Conservation (phyloP, 371 early-diverging fungal species). For the Capniomyces stellatus region DNA sequence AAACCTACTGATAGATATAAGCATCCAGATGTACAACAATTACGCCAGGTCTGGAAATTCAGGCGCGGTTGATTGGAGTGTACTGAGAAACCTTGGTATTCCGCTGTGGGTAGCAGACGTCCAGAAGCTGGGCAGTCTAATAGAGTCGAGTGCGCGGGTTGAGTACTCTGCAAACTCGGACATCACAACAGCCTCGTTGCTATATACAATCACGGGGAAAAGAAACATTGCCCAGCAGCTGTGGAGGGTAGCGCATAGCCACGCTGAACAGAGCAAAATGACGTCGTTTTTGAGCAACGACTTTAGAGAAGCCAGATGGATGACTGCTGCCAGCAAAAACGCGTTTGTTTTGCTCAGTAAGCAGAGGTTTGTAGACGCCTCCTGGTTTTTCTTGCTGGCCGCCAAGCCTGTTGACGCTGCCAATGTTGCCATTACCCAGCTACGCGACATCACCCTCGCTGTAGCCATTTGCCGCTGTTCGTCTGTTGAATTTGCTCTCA, state of each 20-base stretch:
- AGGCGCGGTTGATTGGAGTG: neutral
- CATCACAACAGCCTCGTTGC: neutral
- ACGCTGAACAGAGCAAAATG: slow-evolving; percentile 79
- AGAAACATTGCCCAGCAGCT: slow-evolving; percentile 17
- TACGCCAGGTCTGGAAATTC: neutral
- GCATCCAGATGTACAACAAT: neutral
- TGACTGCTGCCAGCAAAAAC: slow-evolving; percentile 86
- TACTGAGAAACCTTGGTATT: neutral
- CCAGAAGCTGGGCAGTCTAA: neutral
- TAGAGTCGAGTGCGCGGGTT: neutral
- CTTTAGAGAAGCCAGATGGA: slow-evolving; percentile 72
- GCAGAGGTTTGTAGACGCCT: slow-evolving; percentile 86
- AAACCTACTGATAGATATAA: neutral
- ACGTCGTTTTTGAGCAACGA: slow-evolving; percentile 73
- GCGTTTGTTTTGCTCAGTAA: slow-evolving; percentile 89
- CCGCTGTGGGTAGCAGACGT: slow-evolving; percentile 1
- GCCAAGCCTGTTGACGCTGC: slow-evolving; percentile 75
- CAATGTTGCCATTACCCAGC: slow-evolving; percentile 70
- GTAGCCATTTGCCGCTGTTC: slow-evolving; percentile 62
- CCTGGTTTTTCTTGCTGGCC: slow-evolving; percentile 84
- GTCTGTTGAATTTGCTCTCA: neutral
- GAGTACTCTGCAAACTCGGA: neutral
- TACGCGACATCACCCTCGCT: slow-evolving; percentile 81
- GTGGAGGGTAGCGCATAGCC: slow-evolving; percentile 68
- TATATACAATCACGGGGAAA: neutral